Percentiles rank a stretch among this genome's conserved stretches.
These are phyloP conservation scores for Cnidoscolus chayamansa DNA, from an alignment of 441 rosid genomes.

Conservation along the genomic window DNA sequence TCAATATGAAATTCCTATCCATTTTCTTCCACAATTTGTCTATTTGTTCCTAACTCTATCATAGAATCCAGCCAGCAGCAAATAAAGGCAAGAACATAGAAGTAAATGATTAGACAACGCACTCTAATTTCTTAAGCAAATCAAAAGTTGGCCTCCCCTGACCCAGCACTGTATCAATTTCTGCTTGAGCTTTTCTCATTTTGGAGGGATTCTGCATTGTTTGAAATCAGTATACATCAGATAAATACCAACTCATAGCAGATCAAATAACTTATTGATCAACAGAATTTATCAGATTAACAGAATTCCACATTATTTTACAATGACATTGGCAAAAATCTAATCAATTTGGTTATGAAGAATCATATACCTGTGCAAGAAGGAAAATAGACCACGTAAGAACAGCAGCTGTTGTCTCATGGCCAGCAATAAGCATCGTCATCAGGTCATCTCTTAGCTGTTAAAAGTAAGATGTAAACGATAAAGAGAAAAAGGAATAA, in stretches of 20 bases:
- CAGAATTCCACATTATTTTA: neutral
- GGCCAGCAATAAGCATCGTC: slow-evolving; percentile 97
- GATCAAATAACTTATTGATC: slow-evolving; percentile 3
- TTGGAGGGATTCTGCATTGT: slow-evolving; percentile 65
- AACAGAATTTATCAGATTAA: neutral
- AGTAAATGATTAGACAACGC: slow-evolving; percentile 25
- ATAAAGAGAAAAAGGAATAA: neutral
- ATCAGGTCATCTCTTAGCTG: slow-evolving; percentile 92
- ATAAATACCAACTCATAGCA: neutral
- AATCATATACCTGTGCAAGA: slow-evolving; percentile 74
- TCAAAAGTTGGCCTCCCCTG: slow-evolving; percentile 59
- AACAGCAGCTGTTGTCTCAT: slow-evolving; percentile 96
- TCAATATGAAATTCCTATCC: too few species aligned
- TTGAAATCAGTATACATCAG: slow-evolving; percentile 15
- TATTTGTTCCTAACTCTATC: too few species aligned
- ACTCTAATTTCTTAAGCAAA: slow-evolving; percentile 73
- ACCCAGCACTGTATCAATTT: slow-evolving; percentile 76
- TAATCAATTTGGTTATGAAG: slow-evolving; percentile 18
- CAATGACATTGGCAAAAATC: neutral
- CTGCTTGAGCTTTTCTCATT: slow-evolving; percentile 81
- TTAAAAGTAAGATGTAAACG: slow-evolving; percentile 13
- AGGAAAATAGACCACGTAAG: slow-evolving; percentile 94
- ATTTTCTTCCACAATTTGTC: too few species aligned
- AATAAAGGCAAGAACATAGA: slow-evolving; percentile 10
- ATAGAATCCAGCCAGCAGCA: slow-evolving; percentile 4